Evolutionary conservation across 257 asterid species (phyloP).

Genomic region (Anisodus tanguticus): DNA sequence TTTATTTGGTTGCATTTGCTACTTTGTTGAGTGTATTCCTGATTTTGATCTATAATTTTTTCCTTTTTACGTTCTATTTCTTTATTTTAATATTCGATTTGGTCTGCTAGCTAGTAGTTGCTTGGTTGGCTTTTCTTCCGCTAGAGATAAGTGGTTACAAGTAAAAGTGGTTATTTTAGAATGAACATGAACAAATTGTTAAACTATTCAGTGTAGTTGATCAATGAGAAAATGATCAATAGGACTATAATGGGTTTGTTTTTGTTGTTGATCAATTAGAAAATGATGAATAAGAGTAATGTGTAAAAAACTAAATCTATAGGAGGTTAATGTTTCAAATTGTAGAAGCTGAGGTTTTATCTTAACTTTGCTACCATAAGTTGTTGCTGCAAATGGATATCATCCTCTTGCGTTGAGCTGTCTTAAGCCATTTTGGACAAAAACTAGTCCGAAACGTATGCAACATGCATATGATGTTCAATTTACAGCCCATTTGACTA

Average conservation of each 20-base stretch:
- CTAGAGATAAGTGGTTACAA: too few species aligned
- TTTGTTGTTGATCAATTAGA: not conserved
- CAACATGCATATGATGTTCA: too few species aligned
- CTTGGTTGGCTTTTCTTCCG: not conserved
- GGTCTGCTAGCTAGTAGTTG: not conserved
- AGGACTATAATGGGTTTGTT: too few species aligned
- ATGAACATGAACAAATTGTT: not conserved
- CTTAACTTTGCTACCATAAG: too few species aligned
- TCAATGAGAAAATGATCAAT: too few species aligned
- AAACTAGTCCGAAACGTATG: too few species aligned
- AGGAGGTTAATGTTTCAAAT: not conserved
- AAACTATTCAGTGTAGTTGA: not conserved
- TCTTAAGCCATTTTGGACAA: too few species aligned
- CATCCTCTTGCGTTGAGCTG: too few species aligned
- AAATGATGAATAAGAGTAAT: not conserved
- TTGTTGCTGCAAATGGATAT: too few species aligned
- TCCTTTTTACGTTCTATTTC: not conserved
- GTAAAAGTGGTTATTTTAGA: not conserved
- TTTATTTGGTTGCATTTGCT: not conserved
- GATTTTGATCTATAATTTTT: not conserved
- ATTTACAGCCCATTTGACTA: too few species aligned
- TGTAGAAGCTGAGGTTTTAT: too few species aligned
- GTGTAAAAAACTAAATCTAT: not conserved
- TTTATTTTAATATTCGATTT: too few species aligned
- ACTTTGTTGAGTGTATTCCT: not conserved